phyloP scores from a whole-genome alignment of 1,284 basidiomycete genomes.

The Cutaneotrichosporon spelunceum region DNA sequence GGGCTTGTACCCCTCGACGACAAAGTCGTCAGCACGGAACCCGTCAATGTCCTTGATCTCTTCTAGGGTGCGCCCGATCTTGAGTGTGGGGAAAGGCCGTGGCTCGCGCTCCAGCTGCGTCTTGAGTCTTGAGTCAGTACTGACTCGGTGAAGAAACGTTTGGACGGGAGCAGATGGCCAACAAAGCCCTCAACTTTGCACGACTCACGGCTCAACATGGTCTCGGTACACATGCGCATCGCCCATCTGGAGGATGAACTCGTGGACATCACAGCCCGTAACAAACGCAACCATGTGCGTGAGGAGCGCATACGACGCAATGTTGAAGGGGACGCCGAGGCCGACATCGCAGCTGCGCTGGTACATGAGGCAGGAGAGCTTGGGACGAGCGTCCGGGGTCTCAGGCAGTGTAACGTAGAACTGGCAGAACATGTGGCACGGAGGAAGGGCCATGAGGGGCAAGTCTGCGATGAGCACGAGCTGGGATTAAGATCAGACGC shows the following conservation, averaged over 20 bases:
- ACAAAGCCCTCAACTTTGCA: no score
- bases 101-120: conserved; percentile 77
- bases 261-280: conserved; percentile 78
- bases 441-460: conserved; percentile 89
- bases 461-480: conserved; percentile 63
- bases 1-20: conserved; percentile 81
- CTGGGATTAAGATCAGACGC: not conserved
- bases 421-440: conserved; percentile 98
- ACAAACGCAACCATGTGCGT: conserved; percentile 95
- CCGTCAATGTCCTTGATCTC: conserved; percentile 68
- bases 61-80: conserved; percentile 62
- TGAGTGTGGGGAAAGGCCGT: conserved; percentile 75
- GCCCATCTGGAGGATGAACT: conserved; percentile 88
- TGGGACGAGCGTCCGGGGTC: conserved; percentile 56
- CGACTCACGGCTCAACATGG: conserved; percentile 68
- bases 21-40: conserved; percentile 76
- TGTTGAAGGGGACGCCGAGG: conserved; percentile 97
- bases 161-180: no score
- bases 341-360: conserved; percentile 96
- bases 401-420: conserved; percentile 88
- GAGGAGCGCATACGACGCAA: conserved; percentile 92
- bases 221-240: conserved; percentile 96
- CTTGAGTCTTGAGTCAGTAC: conserved; percentile 55
- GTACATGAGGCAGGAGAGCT: conserved; percentile 93
- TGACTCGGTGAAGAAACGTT: no score